Percentiles rank a stretch among this genome's conserved stretches.
Conservation (phyloP, 768 basidiomycete genomes). For the Termitomyces sp. region DNA sequence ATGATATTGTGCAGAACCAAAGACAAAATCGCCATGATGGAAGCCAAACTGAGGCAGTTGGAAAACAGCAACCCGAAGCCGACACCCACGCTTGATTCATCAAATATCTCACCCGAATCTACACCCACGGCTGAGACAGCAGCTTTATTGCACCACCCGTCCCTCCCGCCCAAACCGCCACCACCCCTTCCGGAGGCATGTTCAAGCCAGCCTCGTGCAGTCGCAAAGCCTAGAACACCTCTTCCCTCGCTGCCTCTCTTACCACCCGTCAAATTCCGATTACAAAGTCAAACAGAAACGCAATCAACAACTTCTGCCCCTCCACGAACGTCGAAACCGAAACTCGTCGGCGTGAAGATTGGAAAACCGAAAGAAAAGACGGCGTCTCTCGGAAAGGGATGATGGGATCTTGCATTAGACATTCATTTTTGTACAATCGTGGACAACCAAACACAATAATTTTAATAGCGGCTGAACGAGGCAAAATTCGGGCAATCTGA, state of each 20-base stretch:
- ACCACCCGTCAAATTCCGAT: constrained; percentile 7
- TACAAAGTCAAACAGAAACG: constrained; percentile 4
- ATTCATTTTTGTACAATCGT: not conserved
- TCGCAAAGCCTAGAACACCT: constrained; percentile 13
- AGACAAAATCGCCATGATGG: constrained; percentile 92
- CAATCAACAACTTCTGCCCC: constrained; percentile 3
- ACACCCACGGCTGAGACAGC: constrained; percentile 1
- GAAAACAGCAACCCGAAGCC: constrained; percentile 33
- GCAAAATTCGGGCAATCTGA: too few relatives aligned
- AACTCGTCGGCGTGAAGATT: constrained; percentile 37
- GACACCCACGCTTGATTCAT: constrained; percentile 8
- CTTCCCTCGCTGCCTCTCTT: constrained; percentile 21
- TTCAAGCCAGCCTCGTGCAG: constrained; percentile 3
- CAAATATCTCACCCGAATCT: constrained; percentile 1
- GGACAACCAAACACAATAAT: too few relatives aligned
- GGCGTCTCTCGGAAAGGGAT: constrained; percentile 1
- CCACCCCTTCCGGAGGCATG: constrained; percentile 19
- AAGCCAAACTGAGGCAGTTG: constrained; percentile 89
- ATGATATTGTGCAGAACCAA: constrained; percentile 47
- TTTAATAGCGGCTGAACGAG: too few relatives aligned
- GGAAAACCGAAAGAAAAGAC: constrained; percentile 26
- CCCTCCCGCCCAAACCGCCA: constrained; percentile 39
- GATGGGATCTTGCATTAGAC: not conserved
- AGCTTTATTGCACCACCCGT: constrained; percentile 23
- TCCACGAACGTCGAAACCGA: constrained; percentile 14